phyloP scores from a whole-genome alignment of 805 yeast genomes.

The Trichomonascus vanleenenianus region DNA sequence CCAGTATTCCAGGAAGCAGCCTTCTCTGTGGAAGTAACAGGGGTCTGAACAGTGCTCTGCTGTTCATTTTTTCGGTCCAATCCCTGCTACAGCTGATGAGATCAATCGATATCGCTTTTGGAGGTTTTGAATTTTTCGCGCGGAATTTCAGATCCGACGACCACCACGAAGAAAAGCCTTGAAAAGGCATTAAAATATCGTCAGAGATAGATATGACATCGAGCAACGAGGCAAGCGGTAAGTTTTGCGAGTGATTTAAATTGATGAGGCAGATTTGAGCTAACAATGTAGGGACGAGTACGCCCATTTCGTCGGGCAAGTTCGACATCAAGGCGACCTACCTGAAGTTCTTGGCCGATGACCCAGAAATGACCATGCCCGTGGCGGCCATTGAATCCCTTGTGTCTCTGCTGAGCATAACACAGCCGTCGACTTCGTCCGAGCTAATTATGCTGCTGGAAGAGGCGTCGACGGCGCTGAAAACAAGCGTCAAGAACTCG shows the following conservation, averaged over 20 bases:
- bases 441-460: conserved; percentile 80
- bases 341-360: conserved; percentile 72
- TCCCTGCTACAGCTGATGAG: no score
- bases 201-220: background rate
- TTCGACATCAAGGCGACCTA: conserved; percentile 83
- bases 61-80: no score
- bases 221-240: background rate
- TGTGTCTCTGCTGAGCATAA: conserved; percentile 70
- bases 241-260: no score
- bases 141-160: background rate
- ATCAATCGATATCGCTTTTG: background rate
- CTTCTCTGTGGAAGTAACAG: no score
- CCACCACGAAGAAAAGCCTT: background rate
- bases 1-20: no score
- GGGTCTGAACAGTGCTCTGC: no score
- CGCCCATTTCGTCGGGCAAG: conserved; percentile 2
- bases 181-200: background rate
- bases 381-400: conserved; percentile 96
- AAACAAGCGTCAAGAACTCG: conserved; percentile 77
- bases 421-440: conserved; percentile 89
- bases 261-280: no score
- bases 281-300: background rate
- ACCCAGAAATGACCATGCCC: conserved; percentile 98
- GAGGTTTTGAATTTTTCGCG: background rate
- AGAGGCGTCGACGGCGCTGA: conserved; percentile 66